A percentile compares a stretch with the other conserved stretches of the same genome.
phyloP scores from a whole-genome alignment of 805 yeast genomes.

The Nakazawaea siamensis region DNA sequence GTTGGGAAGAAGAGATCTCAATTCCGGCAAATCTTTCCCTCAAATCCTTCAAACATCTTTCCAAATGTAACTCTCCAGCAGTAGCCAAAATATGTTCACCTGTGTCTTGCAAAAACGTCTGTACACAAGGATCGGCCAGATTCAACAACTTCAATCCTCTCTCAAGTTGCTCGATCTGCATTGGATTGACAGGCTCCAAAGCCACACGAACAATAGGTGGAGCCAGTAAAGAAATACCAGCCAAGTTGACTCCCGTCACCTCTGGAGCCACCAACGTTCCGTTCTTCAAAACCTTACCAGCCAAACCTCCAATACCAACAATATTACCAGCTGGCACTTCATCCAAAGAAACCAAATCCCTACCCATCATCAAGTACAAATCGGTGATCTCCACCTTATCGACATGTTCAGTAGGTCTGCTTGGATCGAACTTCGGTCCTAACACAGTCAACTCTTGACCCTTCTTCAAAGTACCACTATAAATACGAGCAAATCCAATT shows the following conservation, averaged over 20 bases:
- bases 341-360: conserved; percentile 71
- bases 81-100: conserved; percentile 94
- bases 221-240: conserved; percentile 65
- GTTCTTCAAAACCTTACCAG: conserved; percentile 70
- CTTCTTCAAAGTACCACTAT: conserved; percentile 69
- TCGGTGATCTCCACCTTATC: conserved; percentile 56
- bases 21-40: conserved; percentile 87
- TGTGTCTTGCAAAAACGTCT: conserved; percentile 73
- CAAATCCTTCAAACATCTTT: conserved; percentile 87
- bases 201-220: conserved; percentile 94
- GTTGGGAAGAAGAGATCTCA: conserved; percentile 80
- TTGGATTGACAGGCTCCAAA: conserved; percentile 86
- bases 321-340: conserved; percentile 92
- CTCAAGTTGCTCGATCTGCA: conserved; percentile 66
- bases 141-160: conserved; percentile 72
- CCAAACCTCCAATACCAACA: conserved; percentile 90
- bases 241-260: conserved; percentile 61
- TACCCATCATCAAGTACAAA: conserved; percentile 83
- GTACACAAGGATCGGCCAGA: conserved; percentile 92
- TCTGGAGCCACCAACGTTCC: conserved; percentile 69
- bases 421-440: conserved; percentile 84
- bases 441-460: conserved; percentile 73
- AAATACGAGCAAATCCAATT: conserved; percentile 84
- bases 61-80: conserved; percentile 95
- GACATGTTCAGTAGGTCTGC: conserved; percentile 43